Evolutionary conservation across 2,329 filamentous ascomycete species (phyloP).

Genomic region (Cordyceps cicadae): DNA sequence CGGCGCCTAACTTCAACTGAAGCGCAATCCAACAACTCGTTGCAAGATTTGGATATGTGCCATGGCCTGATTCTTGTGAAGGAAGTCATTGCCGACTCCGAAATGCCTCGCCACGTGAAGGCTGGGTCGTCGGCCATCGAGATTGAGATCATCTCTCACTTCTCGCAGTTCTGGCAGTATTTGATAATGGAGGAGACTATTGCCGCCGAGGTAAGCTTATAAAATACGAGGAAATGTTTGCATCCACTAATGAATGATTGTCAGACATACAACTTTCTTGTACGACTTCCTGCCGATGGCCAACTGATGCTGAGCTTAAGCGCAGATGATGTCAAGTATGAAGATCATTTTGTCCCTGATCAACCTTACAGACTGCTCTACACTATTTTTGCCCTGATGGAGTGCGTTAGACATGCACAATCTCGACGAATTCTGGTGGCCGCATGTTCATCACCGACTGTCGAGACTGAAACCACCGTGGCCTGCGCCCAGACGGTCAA

Average conservation of each 20-base stretch:
- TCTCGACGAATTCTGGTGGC: not conserved
- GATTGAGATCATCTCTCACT: conserved; percentile 70
- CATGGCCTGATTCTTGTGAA: conserved; percentile 61
- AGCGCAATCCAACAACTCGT: conserved; percentile 48
- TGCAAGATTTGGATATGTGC: conserved; percentile 59
- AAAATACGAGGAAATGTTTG: not conserved
- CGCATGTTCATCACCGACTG: conserved; percentile 1
- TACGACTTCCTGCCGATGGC: conserved; percentile 60
- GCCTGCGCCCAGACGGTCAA: not conserved
- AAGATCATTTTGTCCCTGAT: conserved; percentile 57
- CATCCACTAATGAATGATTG: conserved; percentile 14
- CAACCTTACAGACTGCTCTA: conserved; percentile 69
- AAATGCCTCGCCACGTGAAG: conserved; percentile 35
- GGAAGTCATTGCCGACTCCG: conserved; percentile 40
- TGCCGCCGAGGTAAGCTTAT: conserved; percentile 51
- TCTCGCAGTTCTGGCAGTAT: conserved; percentile 74
- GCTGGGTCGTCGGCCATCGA: conserved; percentile 58
- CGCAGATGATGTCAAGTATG: conserved; percentile 41
- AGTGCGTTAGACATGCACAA: conserved; percentile 43
- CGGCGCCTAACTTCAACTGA: conserved; percentile 54
- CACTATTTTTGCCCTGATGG: conserved; percentile 57
- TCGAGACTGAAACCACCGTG: not conserved
- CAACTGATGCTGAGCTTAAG: conserved; percentile 53
- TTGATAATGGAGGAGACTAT: conserved; percentile 64
- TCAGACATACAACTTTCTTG: conserved; percentile 62